Conservation (phyloP, 2,329 filamentous ascomycete genomes). For the Xylaria sp. region DNA sequence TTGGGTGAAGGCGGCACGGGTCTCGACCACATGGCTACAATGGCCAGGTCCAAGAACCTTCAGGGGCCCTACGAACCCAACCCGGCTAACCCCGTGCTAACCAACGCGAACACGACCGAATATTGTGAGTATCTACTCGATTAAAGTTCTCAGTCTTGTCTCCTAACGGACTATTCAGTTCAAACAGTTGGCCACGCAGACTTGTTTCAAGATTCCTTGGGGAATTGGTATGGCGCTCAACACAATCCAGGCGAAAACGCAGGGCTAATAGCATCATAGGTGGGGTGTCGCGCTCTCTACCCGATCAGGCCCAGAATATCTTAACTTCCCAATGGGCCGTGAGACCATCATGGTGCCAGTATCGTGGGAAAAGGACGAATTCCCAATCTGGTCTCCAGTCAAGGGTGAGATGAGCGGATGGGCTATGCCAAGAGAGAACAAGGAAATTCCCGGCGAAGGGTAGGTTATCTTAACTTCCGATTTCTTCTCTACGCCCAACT, state of each 20-base stretch:
- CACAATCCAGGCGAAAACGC: not conserved
- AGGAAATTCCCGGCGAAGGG: constrained; percentile 45
- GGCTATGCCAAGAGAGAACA: constrained; percentile 38
- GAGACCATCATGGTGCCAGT: constrained; percentile 57
- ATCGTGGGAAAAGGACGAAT: constrained; percentile 51
- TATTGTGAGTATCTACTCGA: constrained; percentile 50
- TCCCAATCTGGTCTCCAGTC: constrained; percentile 52
- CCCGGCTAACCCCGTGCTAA: constrained; percentile 59
- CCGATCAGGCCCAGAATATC: constrained; percentile 53
- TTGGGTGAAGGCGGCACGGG: constrained; percentile 57
- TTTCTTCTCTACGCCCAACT: not conserved
- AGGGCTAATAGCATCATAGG: constrained; percentile 41
- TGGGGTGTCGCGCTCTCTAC: constrained; percentile 57
- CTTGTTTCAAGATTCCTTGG: constrained; percentile 61
- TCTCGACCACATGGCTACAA: constrained; percentile 60
- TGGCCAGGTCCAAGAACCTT: constrained; percentile 57
- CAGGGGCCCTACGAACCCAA: constrained; percentile 59
- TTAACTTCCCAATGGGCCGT: constrained; percentile 57
- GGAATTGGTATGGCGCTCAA: constrained; percentile 50
- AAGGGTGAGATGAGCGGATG: constrained; percentile 53
- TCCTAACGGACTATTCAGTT: constrained; percentile 43
- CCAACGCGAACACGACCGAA: constrained; percentile 56
- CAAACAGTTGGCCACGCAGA: constrained; percentile 69
- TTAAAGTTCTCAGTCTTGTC: not conserved
- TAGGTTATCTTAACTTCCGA: constrained; percentile 26